Conservation (phyloP, 176 grass and related monocot species). For the Triticum monococcum region DNA sequence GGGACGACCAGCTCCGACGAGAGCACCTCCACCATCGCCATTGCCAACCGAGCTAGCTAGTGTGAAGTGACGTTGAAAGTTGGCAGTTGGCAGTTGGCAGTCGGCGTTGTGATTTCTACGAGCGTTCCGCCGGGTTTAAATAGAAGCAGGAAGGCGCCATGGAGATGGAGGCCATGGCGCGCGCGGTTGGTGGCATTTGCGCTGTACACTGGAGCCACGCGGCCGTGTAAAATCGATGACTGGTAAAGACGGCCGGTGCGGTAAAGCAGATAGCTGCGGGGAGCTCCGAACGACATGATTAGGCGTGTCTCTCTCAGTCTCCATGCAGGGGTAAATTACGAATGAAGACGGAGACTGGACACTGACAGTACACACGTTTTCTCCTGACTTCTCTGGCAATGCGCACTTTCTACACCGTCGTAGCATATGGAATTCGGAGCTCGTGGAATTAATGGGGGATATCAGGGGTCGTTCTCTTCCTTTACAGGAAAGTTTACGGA, state of each 20-base stretch:
- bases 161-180: background rate
- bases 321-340: background rate
- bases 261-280: background rate
- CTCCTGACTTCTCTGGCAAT: background rate
- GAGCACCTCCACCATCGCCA: conserved; percentile 39
- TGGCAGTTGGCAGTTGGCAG: background rate
- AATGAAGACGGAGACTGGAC: no score
- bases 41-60: background rate
- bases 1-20: conserved; percentile 51
- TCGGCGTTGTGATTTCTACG: background rate
- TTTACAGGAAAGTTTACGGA: no score
- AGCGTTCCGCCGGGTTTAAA: background rate
- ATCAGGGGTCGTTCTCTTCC: no score
- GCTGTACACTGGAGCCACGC: background rate
- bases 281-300: background rate
- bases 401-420: background rate
- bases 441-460: no score
- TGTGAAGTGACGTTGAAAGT: background rate
- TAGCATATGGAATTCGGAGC: no score
- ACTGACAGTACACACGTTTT: background rate
- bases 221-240: background rate
- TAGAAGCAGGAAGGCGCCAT: background rate
- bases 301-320: background rate
- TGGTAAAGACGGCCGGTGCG: background rate
- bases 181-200: background rate